Base-by-base conservation (phyloP, 2,329 filamentous ascomycete genomes). In the Huntiella savannae region DNA sequence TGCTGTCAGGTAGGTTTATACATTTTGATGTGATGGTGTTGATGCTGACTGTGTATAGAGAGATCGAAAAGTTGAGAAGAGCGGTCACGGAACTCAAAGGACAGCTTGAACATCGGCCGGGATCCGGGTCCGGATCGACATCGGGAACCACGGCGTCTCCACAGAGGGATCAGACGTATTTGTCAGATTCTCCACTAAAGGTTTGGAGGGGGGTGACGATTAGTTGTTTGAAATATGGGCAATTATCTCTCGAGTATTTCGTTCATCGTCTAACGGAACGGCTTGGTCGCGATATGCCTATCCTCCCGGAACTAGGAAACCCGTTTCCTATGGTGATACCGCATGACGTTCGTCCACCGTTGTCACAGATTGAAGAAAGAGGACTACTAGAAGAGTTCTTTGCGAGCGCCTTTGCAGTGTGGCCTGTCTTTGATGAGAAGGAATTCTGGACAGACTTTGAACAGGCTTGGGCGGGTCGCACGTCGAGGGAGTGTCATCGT, bases 171-270 rank as follows among this genome's bases (percentile, higher is more conserved):
- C 22, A 28, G 8, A 22, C 39, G n/a, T 5, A 11, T 33, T 15
- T 33, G 11, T 15, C 40, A 15, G 46, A 47, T 39, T 35, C 46
- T 5, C 46, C 46, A 11, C 40, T 43, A 4, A 47, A 47, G 37
- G 37, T 43, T 12, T 47, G 46, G 46, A 40, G 46, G n/a, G 46
- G 46, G 11, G 46, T 47, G 11, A 47, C 46, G 3, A 47, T 47
- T n/a, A 35, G 43, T 11, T 8, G 39, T 5, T 40, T 47, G 40
- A 47, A 47, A 33, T 47, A 47, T 15, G 46, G 46, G 4, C 46
- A 47, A 34, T 35, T 47, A 5, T 47, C 46, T 5, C 46, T 47
- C 1, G 46, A 47, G 22, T 47, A 33, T 40, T 19, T 43, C 34
- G 43, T 47, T 12, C 40, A 47, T 32, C 46, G 46, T 10, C 40